Evolutionary conservation across 305 asterid genomes (phyloP).

Genomic region (Fraxinus nigra): DNA sequence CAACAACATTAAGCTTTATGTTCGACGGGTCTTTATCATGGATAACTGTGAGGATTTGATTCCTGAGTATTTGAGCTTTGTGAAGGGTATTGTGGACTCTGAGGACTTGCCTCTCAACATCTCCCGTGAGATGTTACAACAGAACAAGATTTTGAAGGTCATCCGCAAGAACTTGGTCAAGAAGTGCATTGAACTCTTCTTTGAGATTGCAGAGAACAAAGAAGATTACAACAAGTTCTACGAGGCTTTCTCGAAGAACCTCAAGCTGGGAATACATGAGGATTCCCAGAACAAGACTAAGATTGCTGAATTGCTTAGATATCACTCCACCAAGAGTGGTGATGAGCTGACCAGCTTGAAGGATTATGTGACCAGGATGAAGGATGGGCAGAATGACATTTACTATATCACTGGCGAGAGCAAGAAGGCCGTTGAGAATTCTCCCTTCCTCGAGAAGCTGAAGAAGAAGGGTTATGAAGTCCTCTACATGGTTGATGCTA

Average conservation of each 20-base stretch:
- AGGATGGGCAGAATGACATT: slow-evolving; percentile 33
- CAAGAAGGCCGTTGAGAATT: slow-evolving; percentile 38
- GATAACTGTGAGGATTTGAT: slow-evolving; percentile 43
- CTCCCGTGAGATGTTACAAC: slow-evolving; percentile 51
- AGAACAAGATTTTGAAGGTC: slow-evolving; percentile 65
- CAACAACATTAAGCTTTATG: slow-evolving; percentile 37
- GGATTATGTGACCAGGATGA: slow-evolving; percentile 39
- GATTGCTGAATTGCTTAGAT: slow-evolving; percentile 33
- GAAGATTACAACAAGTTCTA: slow-evolving; percentile 68
- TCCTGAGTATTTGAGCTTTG: slow-evolving; percentile 37
- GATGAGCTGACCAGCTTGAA: slow-evolving; percentile 37
- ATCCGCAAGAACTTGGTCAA: slow-evolving; percentile 73
- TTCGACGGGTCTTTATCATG: slow-evolving; percentile 41
- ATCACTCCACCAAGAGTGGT: slow-evolving; percentile 63
- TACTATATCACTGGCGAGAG: slow-evolving; percentile 37
- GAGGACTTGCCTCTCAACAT: slow-evolving; percentile 38
- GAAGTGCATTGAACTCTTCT: slow-evolving; percentile 67
- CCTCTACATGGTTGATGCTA: slow-evolving; percentile 40
- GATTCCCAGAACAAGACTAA: slow-evolving; percentile 34
- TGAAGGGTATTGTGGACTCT: slow-evolving; percentile 39
- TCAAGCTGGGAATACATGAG: slow-evolving; percentile 37
- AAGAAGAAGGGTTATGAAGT: slow-evolving; percentile 36
- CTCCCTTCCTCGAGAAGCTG: slow-evolving; percentile 38
- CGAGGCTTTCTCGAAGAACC: slow-evolving; percentile 70
- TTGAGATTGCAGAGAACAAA: slow-evolving; percentile 72